These are phyloP conservation scores for Daldinia eschscholtzii DNA, from an alignment of 2,329 filamentous ascomycete species.

Conservation along the genomic window DNA sequence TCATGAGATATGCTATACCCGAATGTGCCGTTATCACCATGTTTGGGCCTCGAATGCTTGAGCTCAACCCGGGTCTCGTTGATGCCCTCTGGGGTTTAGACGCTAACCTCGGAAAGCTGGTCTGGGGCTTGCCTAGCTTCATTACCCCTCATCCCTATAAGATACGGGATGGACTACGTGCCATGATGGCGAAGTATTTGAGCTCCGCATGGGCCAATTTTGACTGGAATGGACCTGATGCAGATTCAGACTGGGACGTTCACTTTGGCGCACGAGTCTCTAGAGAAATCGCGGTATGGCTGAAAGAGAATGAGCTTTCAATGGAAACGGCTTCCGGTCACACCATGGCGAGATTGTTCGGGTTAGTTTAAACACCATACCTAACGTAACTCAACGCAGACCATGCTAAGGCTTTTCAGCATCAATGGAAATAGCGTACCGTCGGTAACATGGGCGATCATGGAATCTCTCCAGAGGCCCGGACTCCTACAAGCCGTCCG, in stretches of 20 bases:
- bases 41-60: conserved; percentile 9
- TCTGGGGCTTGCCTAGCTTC: conserved; percentile 12
- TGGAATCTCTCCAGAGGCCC: conserved; percentile 42
- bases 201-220: neutral
- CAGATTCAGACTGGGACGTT: conserved; percentile 3
- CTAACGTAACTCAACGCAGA: neutral
- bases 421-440: conserved; percentile 43
- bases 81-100: conserved; percentile 11
- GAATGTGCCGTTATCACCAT: neutral
- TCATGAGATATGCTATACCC: conserved; percentile 1
- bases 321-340: neutral
- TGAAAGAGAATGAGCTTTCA: conserved; percentile 5
- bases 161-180: conserved; percentile 2
- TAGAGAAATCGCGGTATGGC: conserved; percentile 6
- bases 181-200: conserved; percentile 8
- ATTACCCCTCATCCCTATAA: neutral
- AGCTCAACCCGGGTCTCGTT: conserved; percentile 8
- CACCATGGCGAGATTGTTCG: conserved; percentile 5
- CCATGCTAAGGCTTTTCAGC: neutral
- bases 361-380: neutral
- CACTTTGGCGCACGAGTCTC: conserved; percentile 13
- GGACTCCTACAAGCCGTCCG: conserved; percentile 9
- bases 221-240: neutral
- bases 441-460: conserved; percentile 42
- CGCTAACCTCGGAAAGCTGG: conserved; percentile 4